phyloP scores from a whole-genome alignment of 1,284 basidiomycete species.

The Ustilago tritici region DNA sequence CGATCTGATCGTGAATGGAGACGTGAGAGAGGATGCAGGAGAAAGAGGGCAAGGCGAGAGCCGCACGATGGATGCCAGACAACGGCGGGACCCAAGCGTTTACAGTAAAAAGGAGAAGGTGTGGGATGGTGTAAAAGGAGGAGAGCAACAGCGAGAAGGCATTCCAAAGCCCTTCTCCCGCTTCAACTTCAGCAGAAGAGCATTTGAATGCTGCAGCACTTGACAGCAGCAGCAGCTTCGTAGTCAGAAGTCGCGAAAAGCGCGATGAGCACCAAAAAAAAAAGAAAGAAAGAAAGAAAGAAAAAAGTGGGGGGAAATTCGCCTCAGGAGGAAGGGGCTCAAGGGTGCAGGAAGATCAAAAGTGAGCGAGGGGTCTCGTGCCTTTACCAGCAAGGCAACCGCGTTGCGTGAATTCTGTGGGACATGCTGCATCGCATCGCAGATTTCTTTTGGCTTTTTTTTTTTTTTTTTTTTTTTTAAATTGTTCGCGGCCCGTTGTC shows the following conservation, averaged over 20 bases:
- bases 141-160: background rate
- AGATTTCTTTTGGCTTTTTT: background rate
- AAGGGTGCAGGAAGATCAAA: slow-evolving; percentile 2
- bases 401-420: slow-evolving; percentile 17
- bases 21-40: background rate
- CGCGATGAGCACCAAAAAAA: background rate
- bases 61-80: slow-evolving; percentile 8
- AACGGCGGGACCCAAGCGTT: slow-evolving; percentile 1
- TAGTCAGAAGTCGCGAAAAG: background rate
- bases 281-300: no score
- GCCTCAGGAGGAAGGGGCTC: background rate
- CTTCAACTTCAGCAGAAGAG: background rate
- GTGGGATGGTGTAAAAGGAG: no score
- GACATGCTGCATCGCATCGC: background rate
- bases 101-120: background rate
- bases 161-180: background rate
- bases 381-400: slow-evolving; percentile 3
- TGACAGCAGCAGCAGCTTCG: background rate
- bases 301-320: slow-evolving; percentile 10
- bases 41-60: background rate
- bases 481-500: background rate
- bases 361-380: background rate
- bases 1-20: background rate
- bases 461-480: background rate
- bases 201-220: no score